Percentiles rank a stretch among this genome's conserved stretches.
These are phyloP conservation scores for Cladosporium colombiae DNA, from an alignment of 2,329 filamentous ascomycete genomes.

Conservation along the genomic window DNA sequence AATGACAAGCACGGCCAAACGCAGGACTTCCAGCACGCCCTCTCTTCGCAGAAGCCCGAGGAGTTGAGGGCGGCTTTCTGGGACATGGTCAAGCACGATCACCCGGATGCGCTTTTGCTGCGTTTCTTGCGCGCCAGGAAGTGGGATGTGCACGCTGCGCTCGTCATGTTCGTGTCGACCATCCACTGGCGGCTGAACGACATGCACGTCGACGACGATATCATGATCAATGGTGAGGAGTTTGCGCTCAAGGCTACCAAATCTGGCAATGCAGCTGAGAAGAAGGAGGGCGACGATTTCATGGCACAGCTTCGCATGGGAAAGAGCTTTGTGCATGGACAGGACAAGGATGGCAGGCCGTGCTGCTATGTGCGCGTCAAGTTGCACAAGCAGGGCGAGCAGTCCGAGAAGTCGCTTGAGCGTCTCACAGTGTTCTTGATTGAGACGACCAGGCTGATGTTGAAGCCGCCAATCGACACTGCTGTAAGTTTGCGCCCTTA, in stretches of 20 bases:
- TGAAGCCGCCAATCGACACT: slow-evolving; percentile 81
- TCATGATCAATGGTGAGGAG: slow-evolving; percentile 76
- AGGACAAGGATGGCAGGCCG: slow-evolving; percentile 80
- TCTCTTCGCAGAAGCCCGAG: slow-evolving; percentile 75
- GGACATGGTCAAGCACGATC: slow-evolving; percentile 92
- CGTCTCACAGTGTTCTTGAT: slow-evolving; percentile 91
- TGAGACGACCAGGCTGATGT: slow-evolving; percentile 84
- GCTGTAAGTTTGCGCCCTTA: slow-evolving; percentile 63
- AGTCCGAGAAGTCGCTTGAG: slow-evolving; percentile 79
- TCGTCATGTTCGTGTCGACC: slow-evolving; percentile 92
- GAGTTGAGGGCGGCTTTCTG: slow-evolving; percentile 80
- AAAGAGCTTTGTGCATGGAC: slow-evolving; percentile 88
- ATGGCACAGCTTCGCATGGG: slow-evolving; percentile 81
- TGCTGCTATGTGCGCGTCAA: slow-evolving; percentile 84
- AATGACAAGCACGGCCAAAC: slow-evolving; percentile 92
- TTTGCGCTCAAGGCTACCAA: slow-evolving; percentile 63
- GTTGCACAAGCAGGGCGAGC: slow-evolving; percentile 78
- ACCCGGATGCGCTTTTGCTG: slow-evolving; percentile 81
- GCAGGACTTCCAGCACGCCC: slow-evolving; percentile 79
- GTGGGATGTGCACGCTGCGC: slow-evolving; percentile 91
- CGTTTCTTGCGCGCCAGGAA: slow-evolving; percentile 87
- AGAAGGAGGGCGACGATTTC: slow-evolving; percentile 75
- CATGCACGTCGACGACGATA: slow-evolving; percentile 84
- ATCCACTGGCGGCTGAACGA: slow-evolving; percentile 87
- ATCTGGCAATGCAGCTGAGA: slow-evolving; percentile 56